Evolutionary conservation across 345 rosid genomes (phyloP).

Genomic region (Sonneratia caseolaris): DNA sequence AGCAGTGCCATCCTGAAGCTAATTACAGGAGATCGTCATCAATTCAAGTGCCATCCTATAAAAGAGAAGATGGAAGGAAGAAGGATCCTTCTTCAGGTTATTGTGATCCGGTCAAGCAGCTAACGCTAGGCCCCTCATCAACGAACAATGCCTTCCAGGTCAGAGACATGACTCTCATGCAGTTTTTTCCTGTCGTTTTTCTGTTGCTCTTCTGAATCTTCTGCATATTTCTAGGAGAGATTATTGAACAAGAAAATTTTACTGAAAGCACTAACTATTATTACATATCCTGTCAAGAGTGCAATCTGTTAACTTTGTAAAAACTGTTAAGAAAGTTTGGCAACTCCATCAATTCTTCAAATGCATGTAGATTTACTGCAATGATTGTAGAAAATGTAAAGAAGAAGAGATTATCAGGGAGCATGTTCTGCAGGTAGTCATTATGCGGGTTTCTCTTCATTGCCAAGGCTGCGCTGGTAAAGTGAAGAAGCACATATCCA

Average conservation of each 20-base stretch:
- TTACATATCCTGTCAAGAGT: neutral
- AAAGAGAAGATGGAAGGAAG: slow-evolving; percentile 9
- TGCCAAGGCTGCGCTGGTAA: slow-evolving; percentile 70
- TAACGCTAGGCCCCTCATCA: slow-evolving; percentile 8
- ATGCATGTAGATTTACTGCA: neutral
- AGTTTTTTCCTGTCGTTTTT: slow-evolving; percentile 1
- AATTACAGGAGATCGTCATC: slow-evolving; percentile 5
- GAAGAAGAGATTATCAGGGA: neutral
- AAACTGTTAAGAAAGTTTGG: neutral
- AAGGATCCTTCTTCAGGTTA: slow-evolving; percentile 5
- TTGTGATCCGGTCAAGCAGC: slow-evolving; percentile 9
- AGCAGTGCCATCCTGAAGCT: slow-evolving; percentile 8
- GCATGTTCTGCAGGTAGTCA: slow-evolving; percentile 40
- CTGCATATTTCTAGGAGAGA: neutral
- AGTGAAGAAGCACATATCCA: slow-evolving; percentile 55
- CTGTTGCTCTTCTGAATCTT: neutral
- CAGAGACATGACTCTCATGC: slow-evolving; percentile 1
- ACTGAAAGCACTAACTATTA: neutral
- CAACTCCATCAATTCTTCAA: neutral
- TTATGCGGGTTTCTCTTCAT: slow-evolving; percentile 56
- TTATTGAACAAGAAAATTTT: neutral
- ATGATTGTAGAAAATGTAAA: neutral
- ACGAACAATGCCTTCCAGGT: slow-evolving; percentile 37
- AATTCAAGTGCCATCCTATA: slow-evolving; percentile 5
- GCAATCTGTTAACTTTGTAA: neutral